phyloP scores from a whole-genome alignment of 1,139 yeast species.

The Arxiozyma slooffiae region DNA sequence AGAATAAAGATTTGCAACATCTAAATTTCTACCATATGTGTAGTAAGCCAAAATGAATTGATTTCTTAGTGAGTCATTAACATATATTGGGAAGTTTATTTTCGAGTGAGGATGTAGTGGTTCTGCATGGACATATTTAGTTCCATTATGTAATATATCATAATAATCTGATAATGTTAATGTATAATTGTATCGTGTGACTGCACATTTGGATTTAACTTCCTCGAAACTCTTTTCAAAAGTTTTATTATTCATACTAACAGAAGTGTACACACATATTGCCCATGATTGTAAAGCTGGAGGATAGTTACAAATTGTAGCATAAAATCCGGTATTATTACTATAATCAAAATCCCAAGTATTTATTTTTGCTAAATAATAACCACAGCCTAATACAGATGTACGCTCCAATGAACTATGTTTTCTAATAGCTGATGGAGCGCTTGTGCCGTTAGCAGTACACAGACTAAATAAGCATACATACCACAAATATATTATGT shows the following conservation, averaged over 20 bases:
- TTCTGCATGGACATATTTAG: slow-evolving; percentile 5
- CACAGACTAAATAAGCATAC: not conserved
- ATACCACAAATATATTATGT: not conserved
- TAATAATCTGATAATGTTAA: slow-evolving; percentile 5
- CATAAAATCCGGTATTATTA: slow-evolving; percentile 1
- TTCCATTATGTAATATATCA: slow-evolving; percentile 13
- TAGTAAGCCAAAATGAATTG: slow-evolving; percentile 13
- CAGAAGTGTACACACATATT: slow-evolving; percentile 14
- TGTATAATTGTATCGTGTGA: not conserved
- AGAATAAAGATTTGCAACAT: slow-evolving; percentile 13
- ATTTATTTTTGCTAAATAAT: slow-evolving; percentile 3
- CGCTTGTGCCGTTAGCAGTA: not conserved
- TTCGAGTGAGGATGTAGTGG: not conserved
- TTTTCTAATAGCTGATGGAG: not conserved
- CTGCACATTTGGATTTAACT: slow-evolving; percentile 8
- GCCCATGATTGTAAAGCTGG: slow-evolving; percentile 21
- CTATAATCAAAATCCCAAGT: slow-evolving; percentile 4
- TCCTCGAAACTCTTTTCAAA: slow-evolving; percentile 12
- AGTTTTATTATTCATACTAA: not conserved
- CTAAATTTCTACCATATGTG: slow-evolving; percentile 14
- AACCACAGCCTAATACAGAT: slow-evolving; percentile 6
- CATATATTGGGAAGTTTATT: slow-evolving; percentile 13
- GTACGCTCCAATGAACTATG: slow-evolving; percentile 2
- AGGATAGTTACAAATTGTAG: slow-evolving; percentile 13
- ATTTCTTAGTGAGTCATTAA: slow-evolving; percentile 7